Evolutionary conservation across 768 basidiomycete species (phyloP).

Genomic region (Trametes meyenii): DNA sequence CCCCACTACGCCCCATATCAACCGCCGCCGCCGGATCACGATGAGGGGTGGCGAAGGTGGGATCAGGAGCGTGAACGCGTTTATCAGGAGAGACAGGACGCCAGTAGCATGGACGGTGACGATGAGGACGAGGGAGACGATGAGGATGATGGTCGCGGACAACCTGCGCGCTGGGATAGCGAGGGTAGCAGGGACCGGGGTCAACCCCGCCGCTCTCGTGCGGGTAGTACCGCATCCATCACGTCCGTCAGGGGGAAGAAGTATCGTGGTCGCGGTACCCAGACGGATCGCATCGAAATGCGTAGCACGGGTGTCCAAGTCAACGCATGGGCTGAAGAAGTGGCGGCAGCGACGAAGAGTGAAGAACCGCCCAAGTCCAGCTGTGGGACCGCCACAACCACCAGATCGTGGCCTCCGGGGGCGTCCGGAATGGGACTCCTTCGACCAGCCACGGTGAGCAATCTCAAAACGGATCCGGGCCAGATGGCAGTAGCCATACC

Average conservation of each 20-base stretch:
- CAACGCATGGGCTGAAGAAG: conserved; percentile 27
- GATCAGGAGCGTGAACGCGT: conserved; percentile 41
- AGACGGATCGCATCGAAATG: conserved; percentile 62
- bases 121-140: conserved; percentile 76
- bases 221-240: conserved; percentile 39
- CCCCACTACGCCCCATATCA: conserved; percentile 46
- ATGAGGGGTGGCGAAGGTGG: conserved; percentile 36
- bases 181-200: conserved; percentile 24
- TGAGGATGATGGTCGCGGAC: conserved; percentile 35
- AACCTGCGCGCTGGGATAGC: conserved; percentile 19
- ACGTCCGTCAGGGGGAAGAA: conserved; percentile 47
- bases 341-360: conserved; percentile 11
- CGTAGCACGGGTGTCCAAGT: conserved; percentile 65
- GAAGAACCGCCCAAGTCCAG: conserved; percentile 11
- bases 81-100: conserved; percentile 62
- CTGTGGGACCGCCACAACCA: conserved; percentile 10
- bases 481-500: conserved; percentile 29
- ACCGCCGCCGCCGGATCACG: conserved; percentile 52
- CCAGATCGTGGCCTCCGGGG: conserved; percentile 17
- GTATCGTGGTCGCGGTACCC: conserved; percentile 71
- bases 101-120: conserved; percentile 79
- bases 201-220: conserved; percentile 29
- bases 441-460: conserved; percentile 29
- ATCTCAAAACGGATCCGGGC: conserved; percentile 28
- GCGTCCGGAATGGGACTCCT: conserved; percentile 22